Percentiles rank a stretch among this genome's conserved stretches.
phyloP scores from a whole-genome alignment of 1,284 basidiomycete species.

The Peniophora sp. region DNA sequence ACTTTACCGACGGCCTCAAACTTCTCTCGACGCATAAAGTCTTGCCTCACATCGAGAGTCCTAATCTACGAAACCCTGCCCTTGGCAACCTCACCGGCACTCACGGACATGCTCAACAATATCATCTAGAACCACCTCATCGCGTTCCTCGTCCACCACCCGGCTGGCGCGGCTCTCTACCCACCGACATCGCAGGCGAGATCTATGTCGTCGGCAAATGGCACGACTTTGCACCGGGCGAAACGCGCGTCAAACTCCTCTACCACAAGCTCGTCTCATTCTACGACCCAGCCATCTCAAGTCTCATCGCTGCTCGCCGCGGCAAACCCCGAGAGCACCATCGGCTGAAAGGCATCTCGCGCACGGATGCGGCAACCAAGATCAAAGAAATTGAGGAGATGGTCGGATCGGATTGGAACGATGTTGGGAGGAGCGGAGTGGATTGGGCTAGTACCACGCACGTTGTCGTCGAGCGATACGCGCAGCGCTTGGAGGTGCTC shows the following conservation, averaged over 20 bases:
- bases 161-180: slow-evolving; percentile 6
- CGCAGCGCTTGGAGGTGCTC: slow-evolving; percentile 31
- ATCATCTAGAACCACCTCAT: neutral
- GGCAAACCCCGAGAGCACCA: slow-evolving; percentile 25
- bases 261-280: slow-evolving; percentile 30
- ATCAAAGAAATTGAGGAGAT: slow-evolving; percentile 9
- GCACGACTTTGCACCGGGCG: slow-evolving; percentile 33
- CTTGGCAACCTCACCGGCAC: neutral
- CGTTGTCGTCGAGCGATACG: slow-evolving; percentile 34
- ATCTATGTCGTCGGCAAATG: slow-evolving; percentile 27
- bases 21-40: slow-evolving; percentile 22
- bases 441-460: slow-evolving; percentile 36
- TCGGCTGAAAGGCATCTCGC: slow-evolving; percentile 20
- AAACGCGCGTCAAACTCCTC: slow-evolving; percentile 32
- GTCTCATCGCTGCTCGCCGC: slow-evolving; percentile 20
- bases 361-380: neutral
- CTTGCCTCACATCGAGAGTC: neutral
- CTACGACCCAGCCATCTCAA: slow-evolving; percentile 30
- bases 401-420: slow-evolving; percentile 9
- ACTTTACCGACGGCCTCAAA: slow-evolving; percentile 33
- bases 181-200: slow-evolving; percentile 11
- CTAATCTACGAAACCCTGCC: neutral
- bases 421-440: slow-evolving; percentile 21
- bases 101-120: neutral
- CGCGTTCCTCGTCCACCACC: neutral